These are phyloP conservation scores for Arachis monticola DNA, from an alignment of 331 rosid genomes.

Conservation along the genomic window DNA sequence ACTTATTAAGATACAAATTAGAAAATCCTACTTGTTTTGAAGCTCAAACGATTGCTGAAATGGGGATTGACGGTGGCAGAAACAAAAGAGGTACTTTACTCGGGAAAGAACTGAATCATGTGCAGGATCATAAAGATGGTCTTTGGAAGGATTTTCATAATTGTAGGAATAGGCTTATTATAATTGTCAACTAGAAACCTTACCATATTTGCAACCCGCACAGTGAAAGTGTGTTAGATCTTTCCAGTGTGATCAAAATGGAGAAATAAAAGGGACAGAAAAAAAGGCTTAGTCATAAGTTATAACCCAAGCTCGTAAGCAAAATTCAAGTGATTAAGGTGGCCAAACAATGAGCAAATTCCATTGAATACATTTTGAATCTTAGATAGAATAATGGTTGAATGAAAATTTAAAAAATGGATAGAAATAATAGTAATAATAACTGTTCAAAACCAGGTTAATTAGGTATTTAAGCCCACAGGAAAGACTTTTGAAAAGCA, in stretches of 20 bases:
- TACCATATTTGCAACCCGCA: conserved; percentile 92
- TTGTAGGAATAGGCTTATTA: conserved; percentile 92
- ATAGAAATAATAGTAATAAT: conserved; percentile 1
- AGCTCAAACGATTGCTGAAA: too few species aligned
- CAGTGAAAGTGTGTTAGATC: conserved; percentile 24
- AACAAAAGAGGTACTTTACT: conserved; percentile 79
- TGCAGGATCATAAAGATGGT: conserved; percentile 93
- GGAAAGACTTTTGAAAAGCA: neutral
- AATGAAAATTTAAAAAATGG: neutral
- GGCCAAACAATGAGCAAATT: neutral
- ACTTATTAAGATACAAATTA: too few species aligned
- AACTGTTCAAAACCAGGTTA: conserved; percentile 26
- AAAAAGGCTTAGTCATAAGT: too few species aligned
- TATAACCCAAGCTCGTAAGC: conserved; percentile 18
- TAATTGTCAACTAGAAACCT: conserved; percentile 93
- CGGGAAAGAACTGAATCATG: conserved; percentile 94
- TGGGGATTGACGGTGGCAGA: too few species aligned
- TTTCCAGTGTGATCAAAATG: neutral
- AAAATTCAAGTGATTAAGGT: conserved; percentile 14
- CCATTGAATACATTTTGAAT: conserved; percentile 6
- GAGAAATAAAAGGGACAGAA: too few species aligned
- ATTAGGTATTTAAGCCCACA: conserved; percentile 23
- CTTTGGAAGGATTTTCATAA: conserved; percentile 96
- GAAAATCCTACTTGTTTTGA: too few species aligned
- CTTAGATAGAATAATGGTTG: conserved; percentile 9